A percentile compares a stretch with the other conserved stretches of the same genome.
These are phyloP conservation scores for Jatropha multifida DNA, from an alignment of 441 rosid genomes.

Conservation along the genomic window DNA sequence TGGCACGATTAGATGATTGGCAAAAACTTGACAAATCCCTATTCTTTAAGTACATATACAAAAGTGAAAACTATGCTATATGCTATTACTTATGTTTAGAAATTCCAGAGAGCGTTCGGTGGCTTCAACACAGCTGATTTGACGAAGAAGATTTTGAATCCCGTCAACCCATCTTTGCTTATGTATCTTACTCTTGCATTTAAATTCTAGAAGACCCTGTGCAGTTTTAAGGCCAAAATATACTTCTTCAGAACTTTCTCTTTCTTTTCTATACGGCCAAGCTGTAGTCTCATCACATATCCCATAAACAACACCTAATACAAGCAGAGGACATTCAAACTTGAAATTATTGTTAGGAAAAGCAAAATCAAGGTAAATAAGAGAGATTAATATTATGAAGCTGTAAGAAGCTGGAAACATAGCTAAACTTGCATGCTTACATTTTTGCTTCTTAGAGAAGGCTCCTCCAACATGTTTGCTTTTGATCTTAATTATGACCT, in stretches of 20 bases:
- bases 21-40: neutral
- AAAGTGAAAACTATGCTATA: slow-evolving; percentile 23
- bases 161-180: slow-evolving; percentile 88
- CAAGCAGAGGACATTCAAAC: neutral
- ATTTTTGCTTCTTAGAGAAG: slow-evolving; percentile 86
- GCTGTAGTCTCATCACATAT: slow-evolving; percentile 77
- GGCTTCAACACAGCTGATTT: slow-evolving; percentile 41
- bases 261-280: slow-evolving; percentile 85
- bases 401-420: neutral
- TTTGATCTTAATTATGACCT: slow-evolving; percentile 81
- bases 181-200: slow-evolving; percentile 76
- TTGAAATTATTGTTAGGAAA: neutral
- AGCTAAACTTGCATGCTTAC: slow-evolving; percentile 38
- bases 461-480: slow-evolving; percentile 95
- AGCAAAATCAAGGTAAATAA: neutral
- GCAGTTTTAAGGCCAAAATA: slow-evolving; percentile 81
- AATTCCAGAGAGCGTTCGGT: slow-evolving; percentile 48
- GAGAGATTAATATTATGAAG: neutral
- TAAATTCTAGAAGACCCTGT: slow-evolving; percentile 79
- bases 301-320: slow-evolving; percentile 72
- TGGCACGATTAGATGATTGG: neutral
- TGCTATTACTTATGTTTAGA: slow-evolving; percentile 40
- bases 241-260: slow-evolving; percentile 58
- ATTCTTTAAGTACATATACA: slow-evolving; percentile 15
- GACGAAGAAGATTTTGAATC: slow-evolving; percentile 62